Evolutionary conservation across 1,284 basidiomycete genomes (phyloP).

Genomic region (Boletus albobrunnescens): DNA sequence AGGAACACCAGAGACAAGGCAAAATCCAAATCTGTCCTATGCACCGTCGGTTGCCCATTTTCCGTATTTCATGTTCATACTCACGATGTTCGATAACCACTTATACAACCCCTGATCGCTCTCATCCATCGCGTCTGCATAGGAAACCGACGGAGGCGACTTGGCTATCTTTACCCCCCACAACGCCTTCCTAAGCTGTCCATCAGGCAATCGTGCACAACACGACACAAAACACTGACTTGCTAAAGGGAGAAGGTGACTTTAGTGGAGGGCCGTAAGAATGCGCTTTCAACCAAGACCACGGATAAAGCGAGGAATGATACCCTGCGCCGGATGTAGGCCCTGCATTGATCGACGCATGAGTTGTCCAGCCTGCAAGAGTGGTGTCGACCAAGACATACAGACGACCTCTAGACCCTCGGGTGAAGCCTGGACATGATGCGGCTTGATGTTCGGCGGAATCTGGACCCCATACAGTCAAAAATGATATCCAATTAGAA

Average conservation of each 20-base stretch:
- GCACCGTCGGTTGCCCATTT: constrained; percentile 5
- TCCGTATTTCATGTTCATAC: constrained; percentile 26
- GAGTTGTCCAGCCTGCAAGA: constrained; percentile 2
- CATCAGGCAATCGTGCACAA: not conserved
- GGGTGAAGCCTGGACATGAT: constrained; percentile 53
- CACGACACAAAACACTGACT: constrained; percentile 37
- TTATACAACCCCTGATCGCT: constrained; percentile 70
- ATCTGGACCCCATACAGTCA: constrained; percentile 49
- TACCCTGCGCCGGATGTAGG: constrained; percentile 44
- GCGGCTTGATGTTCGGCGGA: constrained; percentile 66
- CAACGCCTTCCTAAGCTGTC: constrained; percentile 55
- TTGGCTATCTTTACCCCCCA: constrained; percentile 81
- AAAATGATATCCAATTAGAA: constrained; percentile 1
- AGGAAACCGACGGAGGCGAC: constrained; percentile 73
- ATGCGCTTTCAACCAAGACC: constrained; percentile 76
- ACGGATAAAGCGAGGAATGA: constrained; percentile 81
- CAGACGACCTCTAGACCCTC: constrained; percentile 71
- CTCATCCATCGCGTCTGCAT: constrained; percentile 69
- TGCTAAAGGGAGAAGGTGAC: constrained; percentile 26
- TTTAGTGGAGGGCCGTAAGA: constrained; percentile 68
- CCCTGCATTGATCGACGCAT: constrained; percentile 42
- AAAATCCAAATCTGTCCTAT: constrained; percentile 86
- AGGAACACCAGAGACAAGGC: constrained; percentile 82
- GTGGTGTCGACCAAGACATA: constrained; percentile 24
- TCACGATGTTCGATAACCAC: constrained; percentile 81